Conservation (phyloP, 2,329 filamentous ascomycete species). For the Didymella pinodella region DNA sequence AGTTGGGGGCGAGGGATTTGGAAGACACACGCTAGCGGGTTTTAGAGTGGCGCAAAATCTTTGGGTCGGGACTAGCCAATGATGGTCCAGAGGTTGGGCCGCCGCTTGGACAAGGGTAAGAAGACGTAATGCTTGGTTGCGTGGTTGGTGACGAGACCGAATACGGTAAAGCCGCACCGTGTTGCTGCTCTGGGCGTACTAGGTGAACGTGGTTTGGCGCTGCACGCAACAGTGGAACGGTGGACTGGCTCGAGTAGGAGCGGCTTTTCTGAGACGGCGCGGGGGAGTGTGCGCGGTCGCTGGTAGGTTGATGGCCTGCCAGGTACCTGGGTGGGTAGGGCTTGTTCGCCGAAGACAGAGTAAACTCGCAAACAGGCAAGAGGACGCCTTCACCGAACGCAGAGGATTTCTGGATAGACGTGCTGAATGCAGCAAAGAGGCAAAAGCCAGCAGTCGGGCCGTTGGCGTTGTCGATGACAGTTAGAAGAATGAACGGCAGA, state of each 20-base stretch:
- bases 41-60: conserved; percentile 35
- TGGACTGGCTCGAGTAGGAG: conserved; percentile 24
- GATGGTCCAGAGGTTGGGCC: conserved; percentile 32
- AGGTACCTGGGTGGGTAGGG: conserved; percentile 28
- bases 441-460: conserved; percentile 42
- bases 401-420: conserved; percentile 8
- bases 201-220: conserved; percentile 36
- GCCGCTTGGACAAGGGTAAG: conserved; percentile 41
- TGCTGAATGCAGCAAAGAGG: conserved; percentile 19
- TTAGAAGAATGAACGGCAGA: conserved; percentile 32
- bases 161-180: conserved; percentile 49
- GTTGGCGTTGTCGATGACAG: conserved; percentile 38
- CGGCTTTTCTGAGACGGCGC: conserved; percentile 24
- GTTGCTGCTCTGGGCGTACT: conserved; percentile 39
- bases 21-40: conserved; percentile 44
- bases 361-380: conserved; percentile 29
- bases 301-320: conserved; percentile 25
- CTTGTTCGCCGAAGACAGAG: conserved; percentile 34
- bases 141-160: conserved; percentile 35
- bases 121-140: conserved; percentile 47
- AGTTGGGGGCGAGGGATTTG: conserved; percentile 38
- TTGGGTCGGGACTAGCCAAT: conserved; percentile 45
- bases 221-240: conserved; percentile 35
- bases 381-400: conserved; percentile 25
- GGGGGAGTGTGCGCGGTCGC: conserved; percentile 28